Evolutionary conservation across 164 flowering plant genomes (phyloP), one percentile per base, ranked within the genome.

Genomic region (Buxus sempervirens): DNA sequence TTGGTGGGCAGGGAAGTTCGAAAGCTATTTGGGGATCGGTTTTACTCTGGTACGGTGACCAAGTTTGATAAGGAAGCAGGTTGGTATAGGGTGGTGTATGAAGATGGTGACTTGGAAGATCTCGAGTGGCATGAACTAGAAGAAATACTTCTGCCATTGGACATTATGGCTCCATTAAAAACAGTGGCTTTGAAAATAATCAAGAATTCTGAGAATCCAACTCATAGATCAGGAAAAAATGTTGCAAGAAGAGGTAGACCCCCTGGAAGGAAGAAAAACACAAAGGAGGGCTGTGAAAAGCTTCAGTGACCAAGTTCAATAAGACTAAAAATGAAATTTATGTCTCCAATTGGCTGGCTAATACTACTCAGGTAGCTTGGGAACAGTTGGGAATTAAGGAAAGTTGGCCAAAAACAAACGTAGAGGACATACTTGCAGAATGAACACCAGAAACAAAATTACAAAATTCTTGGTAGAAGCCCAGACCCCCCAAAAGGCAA

Each of bases 101-200:
- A 90, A 70, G 98, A 93, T 78, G 96, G 93, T 9, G 98, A 90
- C 69, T 81, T 54, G 56, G 98, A 93, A 80, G 98, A 93, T 81
- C 89, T 93, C 25, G 88, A 84, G 21, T 89, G 98, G 97, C 68
- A 57, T 69, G 98, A 90, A 75, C 73, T 93, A 66, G 73, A 78
- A 69, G 78, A 81, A 66, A 75, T 93, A 14, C 87, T 93, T 62
- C 49, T 78, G 60, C 96, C 98, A 10, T 54, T 93, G 64, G 98
- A 89, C 49, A 68, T 93, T 53, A 63, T 80, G 9, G 59, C 89
- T 67, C 90, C 98, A 22, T 62, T 93, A 73, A 83, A 78, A 73
- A 12, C 88, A 68, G 27, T 90, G n/a, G 88, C 90, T 0, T 62
- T 76, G 77, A 84, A 81, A 68, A 70, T 79, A 63, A 22, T 82